Evolutionary conservation across 306 rosid species (phyloP), one percentile per base, ranked within the genome.

Genomic region (Purshia tridentata): DNA sequence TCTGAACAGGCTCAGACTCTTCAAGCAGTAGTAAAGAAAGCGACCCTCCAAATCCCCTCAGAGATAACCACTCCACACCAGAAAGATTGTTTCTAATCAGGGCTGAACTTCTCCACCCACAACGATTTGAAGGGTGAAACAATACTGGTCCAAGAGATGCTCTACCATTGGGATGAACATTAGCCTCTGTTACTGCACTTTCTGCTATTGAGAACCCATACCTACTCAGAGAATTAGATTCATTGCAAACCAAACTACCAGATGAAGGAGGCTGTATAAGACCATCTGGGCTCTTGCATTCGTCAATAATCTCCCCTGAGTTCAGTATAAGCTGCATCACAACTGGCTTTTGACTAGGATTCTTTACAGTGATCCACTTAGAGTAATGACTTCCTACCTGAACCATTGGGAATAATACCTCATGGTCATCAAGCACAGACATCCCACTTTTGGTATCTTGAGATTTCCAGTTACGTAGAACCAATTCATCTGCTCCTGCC

Each of bases 1-100:
- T 84, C 51, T 65, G 81, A 71, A 93, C 82, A 56, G 78, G 87
- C 75, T 84, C 82, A 66, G 88, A 78, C 35, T 83, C 84, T 81
- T 93, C 94, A 18, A 85, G 85, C 73, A 88, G 77, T 45, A 73
- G 90, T 69, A 93, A 80, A 57, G 98, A 93, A 65, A 80, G 87
- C 44, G 89, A 84, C 65, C 94, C 97, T 86, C 98, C 97, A 72
- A 79, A 76, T 20, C 96, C 98, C 68, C 78, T 82, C 77, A 93
- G 79, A 40, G 89, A 83, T 72, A 89, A 65, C 88, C 94, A 91
- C 77, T 93, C 98, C 60, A 89, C 96, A 47, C 98, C 98, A 29
- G 98, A 88, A 65, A 93, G 94, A 84, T 91, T 93, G 86, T 91
- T 93, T 77, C 98, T 91, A 80, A 93, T 81, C 78, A 93, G 80